phyloP scores from a whole-genome alignment of 108 stramenopile genomes.

The Cyclostephanos tholiformis region DNA sequence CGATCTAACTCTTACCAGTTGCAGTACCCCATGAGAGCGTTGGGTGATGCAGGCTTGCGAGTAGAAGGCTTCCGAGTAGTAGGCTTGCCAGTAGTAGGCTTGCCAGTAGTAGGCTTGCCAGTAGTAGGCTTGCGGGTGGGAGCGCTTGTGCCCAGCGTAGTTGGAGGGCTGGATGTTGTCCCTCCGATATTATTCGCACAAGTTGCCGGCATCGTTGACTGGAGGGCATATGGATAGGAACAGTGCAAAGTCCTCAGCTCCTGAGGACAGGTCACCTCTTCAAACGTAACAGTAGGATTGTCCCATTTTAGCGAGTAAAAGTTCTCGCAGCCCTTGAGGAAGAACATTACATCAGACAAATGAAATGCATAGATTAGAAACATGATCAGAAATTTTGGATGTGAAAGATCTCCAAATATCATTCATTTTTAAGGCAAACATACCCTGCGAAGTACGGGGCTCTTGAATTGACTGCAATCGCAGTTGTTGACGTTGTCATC shows the following conservation, averaged over 20 bases:
- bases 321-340: slow-evolving; percentile 22
- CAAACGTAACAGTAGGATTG: slow-evolving; percentile 47
- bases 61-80: not conserved
- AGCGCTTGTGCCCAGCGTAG: not conserved
- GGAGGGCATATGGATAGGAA: slow-evolving; percentile 17
- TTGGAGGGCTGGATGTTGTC: too few species aligned
- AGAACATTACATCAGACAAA: not conserved
- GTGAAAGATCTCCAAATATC: not conserved
- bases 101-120: not conserved
- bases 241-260: slow-evolving; percentile 45
- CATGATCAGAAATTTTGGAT: not conserved
- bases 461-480: not conserved
- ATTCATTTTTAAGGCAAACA: not conserved
- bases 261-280: slow-evolving; percentile 53
- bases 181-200: slow-evolving; percentile 24
- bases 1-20: not conserved
- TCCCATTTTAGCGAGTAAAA: slow-evolving; percentile 50
- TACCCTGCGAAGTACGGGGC: slow-evolving; percentile 1
- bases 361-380: not conserved
- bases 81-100: not conserved
- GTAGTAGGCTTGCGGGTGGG: not conserved
- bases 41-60: not conserved
- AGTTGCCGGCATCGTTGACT: slow-evolving; percentile 32
- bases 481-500: slow-evolving; percentile 2
- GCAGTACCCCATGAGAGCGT: not conserved